phyloP scores from a whole-genome alignment of 805 yeast species.

The Saccharomyces mikatae region DNA sequence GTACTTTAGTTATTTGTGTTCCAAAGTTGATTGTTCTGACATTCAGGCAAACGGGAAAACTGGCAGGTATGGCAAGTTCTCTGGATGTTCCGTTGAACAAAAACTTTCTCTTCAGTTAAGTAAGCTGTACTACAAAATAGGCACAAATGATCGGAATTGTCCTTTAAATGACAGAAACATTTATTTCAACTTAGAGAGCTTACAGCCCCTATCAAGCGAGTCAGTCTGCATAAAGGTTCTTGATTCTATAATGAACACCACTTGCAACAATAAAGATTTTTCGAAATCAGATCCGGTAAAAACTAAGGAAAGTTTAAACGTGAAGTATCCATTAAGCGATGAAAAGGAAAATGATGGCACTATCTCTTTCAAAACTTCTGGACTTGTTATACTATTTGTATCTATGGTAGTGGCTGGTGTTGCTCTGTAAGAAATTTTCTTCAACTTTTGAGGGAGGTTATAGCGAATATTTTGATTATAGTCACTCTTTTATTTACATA shows the following conservation, averaged over 20 bases:
- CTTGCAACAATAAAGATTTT: not conserved
- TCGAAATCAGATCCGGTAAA: not conserved
- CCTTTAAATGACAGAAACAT: constrained; percentile 18
- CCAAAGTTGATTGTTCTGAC: constrained; percentile 48
- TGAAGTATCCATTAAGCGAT: not conserved
- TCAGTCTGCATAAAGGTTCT: constrained; percentile 14
- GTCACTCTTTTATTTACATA: not conserved
- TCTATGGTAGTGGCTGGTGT: constrained; percentile 25
- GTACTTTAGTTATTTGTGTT: constrained; percentile 52
- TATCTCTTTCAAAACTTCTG: constrained; percentile 5
- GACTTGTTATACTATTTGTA: constrained; percentile 6
- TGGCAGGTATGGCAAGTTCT: constrained; percentile 59
- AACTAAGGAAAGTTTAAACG: not conserved
- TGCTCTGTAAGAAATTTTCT: not conserved
- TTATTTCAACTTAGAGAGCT: constrained; percentile 15
- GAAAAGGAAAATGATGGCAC: constrained; percentile 3
- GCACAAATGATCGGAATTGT: constrained; percentile 29
- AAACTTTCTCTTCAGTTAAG: constrained; percentile 56
- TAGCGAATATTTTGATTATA: not conserved
- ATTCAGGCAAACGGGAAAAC: constrained; percentile 48
- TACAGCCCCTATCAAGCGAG: constrained; percentile 6
- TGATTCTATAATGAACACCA: not conserved
- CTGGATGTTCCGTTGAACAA: constrained; percentile 58
- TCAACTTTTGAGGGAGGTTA: not conserved
- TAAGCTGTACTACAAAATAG: constrained; percentile 45